Conservation (phyloP, 2,329 filamentous ascomycete genomes). For the Fusarium equiseti region DNA sequence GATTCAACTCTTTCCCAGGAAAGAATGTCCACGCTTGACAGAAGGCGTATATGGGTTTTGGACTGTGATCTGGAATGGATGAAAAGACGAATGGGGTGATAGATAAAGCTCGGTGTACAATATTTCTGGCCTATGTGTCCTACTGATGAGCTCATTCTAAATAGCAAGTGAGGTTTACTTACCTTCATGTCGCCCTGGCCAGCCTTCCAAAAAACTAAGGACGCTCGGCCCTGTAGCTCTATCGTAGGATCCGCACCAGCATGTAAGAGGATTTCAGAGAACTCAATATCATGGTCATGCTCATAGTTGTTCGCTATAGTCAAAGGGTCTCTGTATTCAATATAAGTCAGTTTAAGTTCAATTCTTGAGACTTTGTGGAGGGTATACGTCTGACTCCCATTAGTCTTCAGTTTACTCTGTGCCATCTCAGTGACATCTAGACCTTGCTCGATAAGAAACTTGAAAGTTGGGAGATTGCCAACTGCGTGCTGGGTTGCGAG, state of each 20-base stretch:
- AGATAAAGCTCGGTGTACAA: not conserved
- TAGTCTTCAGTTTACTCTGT: accelerated
- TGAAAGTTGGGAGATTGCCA: accelerated
- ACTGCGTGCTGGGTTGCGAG: not conserved
- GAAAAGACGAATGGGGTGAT: not conserved
- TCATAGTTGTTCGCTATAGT: not conserved
- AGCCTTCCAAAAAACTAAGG: not conserved
- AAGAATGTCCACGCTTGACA: not conserved
- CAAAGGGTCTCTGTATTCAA: not conserved
- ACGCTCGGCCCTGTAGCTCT: not conserved
- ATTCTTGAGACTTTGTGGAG: not conserved
- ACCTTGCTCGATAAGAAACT: not conserved
- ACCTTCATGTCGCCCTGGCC: not conserved
- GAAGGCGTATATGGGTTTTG: not conserved
- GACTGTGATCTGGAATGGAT: not conserved
- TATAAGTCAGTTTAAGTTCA: not conserved
- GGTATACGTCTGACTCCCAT: not conserved
- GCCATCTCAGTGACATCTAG: not conserved
- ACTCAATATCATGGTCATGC: not conserved
- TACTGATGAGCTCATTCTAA: not conserved
- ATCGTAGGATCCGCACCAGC: not conserved
- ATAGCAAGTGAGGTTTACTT: not conserved
- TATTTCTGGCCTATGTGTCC: not conserved
- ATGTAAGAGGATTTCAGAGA: not conserved
- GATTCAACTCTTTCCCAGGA: not conserved